These are phyloP conservation scores for Pleurotus platypus DNA, from an alignment of 768 basidiomycete species.

Conservation along the genomic window DNA sequence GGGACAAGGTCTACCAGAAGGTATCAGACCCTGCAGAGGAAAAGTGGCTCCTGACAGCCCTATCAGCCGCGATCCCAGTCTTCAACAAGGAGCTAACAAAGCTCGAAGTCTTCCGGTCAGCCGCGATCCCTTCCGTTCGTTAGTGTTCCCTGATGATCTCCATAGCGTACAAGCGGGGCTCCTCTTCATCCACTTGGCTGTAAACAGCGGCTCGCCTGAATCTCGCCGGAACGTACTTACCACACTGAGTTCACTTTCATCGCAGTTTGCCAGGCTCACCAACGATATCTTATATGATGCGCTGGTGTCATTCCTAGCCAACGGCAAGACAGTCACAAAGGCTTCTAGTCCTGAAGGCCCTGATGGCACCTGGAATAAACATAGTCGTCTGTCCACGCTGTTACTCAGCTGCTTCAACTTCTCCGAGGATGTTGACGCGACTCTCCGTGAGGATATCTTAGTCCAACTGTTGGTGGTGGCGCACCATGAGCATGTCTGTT, in stretches of 20 bases:
- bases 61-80: constrained; percentile 43
- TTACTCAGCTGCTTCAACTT: constrained; percentile 50
- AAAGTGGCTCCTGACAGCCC: constrained; percentile 70
- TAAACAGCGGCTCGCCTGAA: constrained; percentile 53
- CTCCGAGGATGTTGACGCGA: constrained; percentile 34
- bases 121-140: constrained; percentile 7
- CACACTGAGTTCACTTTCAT: constrained; percentile 36
- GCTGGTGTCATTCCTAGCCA: constrained; percentile 42
- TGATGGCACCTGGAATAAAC: constrained; percentile 41
- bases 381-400: constrained; percentile 47
- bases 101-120: constrained; percentile 54
- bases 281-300: constrained; percentile 60
- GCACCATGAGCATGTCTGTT: constrained; percentile 69
- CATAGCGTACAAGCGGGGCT: constrained; percentile 59
- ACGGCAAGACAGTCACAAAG: constrained; percentile 23
- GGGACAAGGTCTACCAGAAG: constrained; percentile 86
- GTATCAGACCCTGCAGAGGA: constrained; percentile 59
- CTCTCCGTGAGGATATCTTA: constrained; percentile 41
- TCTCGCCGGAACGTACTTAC: constrained; percentile 45
- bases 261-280: constrained; percentile 41
- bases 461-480: constrained; percentile 60
- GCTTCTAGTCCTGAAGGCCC: constrained; percentile 26
- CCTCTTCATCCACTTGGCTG: constrained; percentile 64
- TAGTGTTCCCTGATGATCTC: background rate
- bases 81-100: constrained; percentile 49